Base-by-base conservation (phyloP, 192 early-diverging fungal genomes). In the Diversispora epigaea region DNA sequence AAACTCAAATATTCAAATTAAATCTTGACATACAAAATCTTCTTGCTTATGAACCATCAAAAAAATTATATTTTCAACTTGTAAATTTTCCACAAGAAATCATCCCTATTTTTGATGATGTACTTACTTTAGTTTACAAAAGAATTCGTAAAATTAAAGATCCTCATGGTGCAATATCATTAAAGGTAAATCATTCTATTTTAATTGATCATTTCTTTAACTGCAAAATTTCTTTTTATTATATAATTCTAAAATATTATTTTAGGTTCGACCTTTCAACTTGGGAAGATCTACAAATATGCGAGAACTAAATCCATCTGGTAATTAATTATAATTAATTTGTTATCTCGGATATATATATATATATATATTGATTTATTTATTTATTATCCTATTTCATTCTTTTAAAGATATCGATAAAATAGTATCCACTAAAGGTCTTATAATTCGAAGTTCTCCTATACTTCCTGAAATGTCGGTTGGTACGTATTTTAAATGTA, bases 51-150 rank as follows among this genome's bases (percentile, higher is more conserved):
- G 79, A 81, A 56, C 83, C 86, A 6, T 81, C 85, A 45, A 70
- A 80, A n/a, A 87, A 90, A 68, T 82, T 99, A 50, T 97, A 96
- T 83, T 77, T 90, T 75, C 92, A 95, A 78, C 80, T 99, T 54
- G 82, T 95, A 19, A 92, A 94, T 47, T 99, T 97, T 81, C 97
- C 97, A 11, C 92, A 95, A 57, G 97, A 99, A 86, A 93, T 99
- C 43, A 91, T 99, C 78, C 93, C 95, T 0, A 83, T 97, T 39
- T 88, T 98, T 89, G 97, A 99, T 87, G 89, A 94, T 74, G 88
- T 89, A 10, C 79, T 97, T 62, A 91, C 90, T 1, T 89, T 94
- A 69, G 80, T 89, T 39, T 93, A 91, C 77, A 76, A 85, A 44
- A 86, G 92, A 45, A 76, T 86, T 43, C 93, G 79, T 88, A 52